These are phyloP conservation scores for Silene conica DNA, from an alignment of 148 eudicot genomes.

Conservation along the genomic window DNA sequence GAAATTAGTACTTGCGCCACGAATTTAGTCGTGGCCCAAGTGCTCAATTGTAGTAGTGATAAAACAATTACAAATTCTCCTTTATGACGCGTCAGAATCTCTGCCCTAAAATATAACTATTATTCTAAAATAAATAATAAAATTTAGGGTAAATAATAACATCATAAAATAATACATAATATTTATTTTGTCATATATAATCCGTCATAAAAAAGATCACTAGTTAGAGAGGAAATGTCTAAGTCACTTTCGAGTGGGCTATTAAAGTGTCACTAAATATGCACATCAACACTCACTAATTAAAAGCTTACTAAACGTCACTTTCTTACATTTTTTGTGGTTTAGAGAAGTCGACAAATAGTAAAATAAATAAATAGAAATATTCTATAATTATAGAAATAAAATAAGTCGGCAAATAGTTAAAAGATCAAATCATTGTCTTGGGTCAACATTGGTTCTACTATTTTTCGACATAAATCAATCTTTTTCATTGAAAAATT, in stretches of 20 bases:
- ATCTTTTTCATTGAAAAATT: not conserved
- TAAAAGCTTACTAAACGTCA: not conserved
- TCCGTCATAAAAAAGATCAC: too few species aligned
- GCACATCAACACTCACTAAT: not conserved
- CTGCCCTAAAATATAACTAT: too few species aligned
- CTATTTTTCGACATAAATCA: not conserved
- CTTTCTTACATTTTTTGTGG: not conserved
- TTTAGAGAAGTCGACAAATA: constrained; percentile 1
- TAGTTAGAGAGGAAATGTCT: too few species aligned
- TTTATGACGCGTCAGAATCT: too few species aligned
- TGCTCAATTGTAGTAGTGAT: too few species aligned
- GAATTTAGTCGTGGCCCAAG: too few species aligned
- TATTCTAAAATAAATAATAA: too few species aligned
- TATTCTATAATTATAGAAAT: not conserved
- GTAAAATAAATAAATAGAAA: not conserved
- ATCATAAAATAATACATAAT: too few species aligned
- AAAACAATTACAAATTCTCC: too few species aligned
- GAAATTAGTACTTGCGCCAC: too few species aligned
- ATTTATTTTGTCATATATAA: too few species aligned
- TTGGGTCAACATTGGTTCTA: not conserved
- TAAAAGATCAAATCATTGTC: constrained; percentile 1
- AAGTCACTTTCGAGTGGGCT: not conserved
- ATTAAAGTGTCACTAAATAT: constrained; percentile 5
- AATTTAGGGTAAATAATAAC: too few species aligned
- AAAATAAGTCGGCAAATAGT: constrained; percentile 13